Evolutionary conservation across 139 green algal genomes (phyloP), one percentile per base, ranked within the genome.

Genomic region (Eudorina sp.): DNA sequence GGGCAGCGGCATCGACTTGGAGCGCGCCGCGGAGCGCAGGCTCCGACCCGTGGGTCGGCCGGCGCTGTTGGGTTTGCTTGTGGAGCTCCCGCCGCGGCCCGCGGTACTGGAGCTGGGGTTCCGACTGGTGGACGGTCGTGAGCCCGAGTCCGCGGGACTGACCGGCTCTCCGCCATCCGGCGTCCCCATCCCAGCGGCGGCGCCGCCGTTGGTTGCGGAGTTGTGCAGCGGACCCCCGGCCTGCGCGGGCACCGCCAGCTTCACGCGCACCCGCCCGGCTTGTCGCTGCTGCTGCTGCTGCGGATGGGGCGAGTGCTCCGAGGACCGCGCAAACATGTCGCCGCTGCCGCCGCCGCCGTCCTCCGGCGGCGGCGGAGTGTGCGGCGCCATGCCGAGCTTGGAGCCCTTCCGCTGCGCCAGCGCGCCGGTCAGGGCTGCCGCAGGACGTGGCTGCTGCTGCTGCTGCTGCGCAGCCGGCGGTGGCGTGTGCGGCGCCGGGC

Each of bases 1-100:
- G 1, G 82, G 82, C 36, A 88, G 82, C 31, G 82, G 82, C 82
- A 88, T 79, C 34, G 82, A 88, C 34, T 88, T 88, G 27, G 66
- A 80, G 21, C 82, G 64, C 7, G 66, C 64, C 11, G 82, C 82
- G 0, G 66, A 41, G 34, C 64, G 66, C 36, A 79, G 36, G 2
- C 34, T 55, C 3, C 64, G 64, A 53, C 46, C 48, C n/a, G 0
- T 19, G 3, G 11, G 46, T 40, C 40, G 11, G 0, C 29, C 46
- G 13, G 64, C 81, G 43, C 62, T 53, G 0, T 29, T 34, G 45
- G 62, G n/a, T 64, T 77, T 77, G 29, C 45, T 41, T 11, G 40
- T 29, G 40, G 27, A 25, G 23, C 58, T 60, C 11, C 7, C 19
- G 53, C 25, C 40, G 9, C 40, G 55, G 0, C 55, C 38, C 7